Evolutionary conservation across 1,284 basidiomycete genomes (phyloP).

Genomic region (Puccinia brachypodii): DNA sequence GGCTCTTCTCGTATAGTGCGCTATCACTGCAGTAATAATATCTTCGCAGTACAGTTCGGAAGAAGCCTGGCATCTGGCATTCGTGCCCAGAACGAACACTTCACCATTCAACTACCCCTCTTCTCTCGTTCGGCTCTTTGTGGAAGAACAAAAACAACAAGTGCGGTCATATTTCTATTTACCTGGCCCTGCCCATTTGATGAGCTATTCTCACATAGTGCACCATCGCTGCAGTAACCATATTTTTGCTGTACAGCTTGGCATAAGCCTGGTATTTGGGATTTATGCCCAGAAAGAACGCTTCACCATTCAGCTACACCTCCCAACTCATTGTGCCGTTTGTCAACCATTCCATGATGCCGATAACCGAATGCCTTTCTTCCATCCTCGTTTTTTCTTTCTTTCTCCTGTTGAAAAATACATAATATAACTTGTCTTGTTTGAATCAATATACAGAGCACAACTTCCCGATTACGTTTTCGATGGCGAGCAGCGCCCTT

Average conservation of each 20-base stretch:
- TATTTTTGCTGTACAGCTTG: not conserved
- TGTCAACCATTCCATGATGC: conserved; percentile 23
- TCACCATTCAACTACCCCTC: not conserved
- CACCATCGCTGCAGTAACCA: not conserved
- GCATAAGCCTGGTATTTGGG: conserved; percentile 15
- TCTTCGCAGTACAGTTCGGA: not conserved
- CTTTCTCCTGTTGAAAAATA: not conserved
- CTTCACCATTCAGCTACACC: not conserved
- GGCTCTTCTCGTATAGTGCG: conserved; percentile 7
- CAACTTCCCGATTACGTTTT: conserved; percentile 78
- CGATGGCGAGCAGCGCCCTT: conserved; percentile 73
- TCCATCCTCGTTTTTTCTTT: conserved; percentile 7
- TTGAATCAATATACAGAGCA: conserved; percentile 61
- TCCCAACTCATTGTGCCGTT: not conserved
- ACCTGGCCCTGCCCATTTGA: conserved; percentile 49
- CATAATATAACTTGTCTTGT: conserved; percentile 49
- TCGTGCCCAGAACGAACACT: not conserved
- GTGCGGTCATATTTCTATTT: conserved; percentile 32
- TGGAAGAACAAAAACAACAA: not conserved
- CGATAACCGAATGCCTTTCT: conserved; percentile 4
- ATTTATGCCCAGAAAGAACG: conserved; percentile 6
- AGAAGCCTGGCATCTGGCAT: conserved; percentile 11
- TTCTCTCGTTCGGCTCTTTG: not conserved
- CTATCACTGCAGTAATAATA: not conserved
- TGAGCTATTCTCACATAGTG: not conserved